Base-by-base conservation (phyloP, 2,329 filamentous ascomycete genomes). In the Byssochlamys sp. region DNA sequence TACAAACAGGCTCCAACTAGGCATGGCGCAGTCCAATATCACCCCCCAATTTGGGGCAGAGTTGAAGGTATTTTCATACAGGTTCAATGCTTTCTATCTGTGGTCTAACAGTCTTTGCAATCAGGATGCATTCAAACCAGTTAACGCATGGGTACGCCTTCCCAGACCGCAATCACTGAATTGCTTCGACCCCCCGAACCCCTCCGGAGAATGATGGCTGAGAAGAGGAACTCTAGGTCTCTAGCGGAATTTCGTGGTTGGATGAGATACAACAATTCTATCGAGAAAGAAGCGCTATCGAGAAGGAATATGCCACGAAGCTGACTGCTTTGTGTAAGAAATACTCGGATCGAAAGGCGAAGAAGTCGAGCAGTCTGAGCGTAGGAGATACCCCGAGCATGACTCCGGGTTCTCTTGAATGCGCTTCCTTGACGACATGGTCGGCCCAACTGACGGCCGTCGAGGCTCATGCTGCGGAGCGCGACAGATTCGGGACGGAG, bases 201-300 rank as follows among this genome's bases (percentile, higher is more conserved):
- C 9, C 19, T 45, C 39, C 39, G n/a, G 14, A 19, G 19, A 31
- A n/a, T 55, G 56, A 49, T 52, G 58, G 58, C 58, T 56, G 24
- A 55, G 53, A 26, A 39, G 50, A 56, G 25, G 33, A 39, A 55
- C 35, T 56, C 45, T 66, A 84, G 81, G 89, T 95, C 58, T 81
- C 85, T 62, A 86, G 89, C 72, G 91, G 92, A 62, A 95, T 99
- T 72, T 80, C 84, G 63, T 99, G 92, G 92, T 85, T 99, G 59
- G 92, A 96, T 68, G 94, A 99, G 67, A 89, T 99, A 62, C 90
- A 99, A 73, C 86, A 90, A 69, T 99, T 97, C 79, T 99, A 97
- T 79, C 89, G 94, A 62, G 94, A 99, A 75, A 85, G 95, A 58
- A 90, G 90, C 70, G 85, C 80, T 35, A 96, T 99, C 72, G 94